Evolutionary conservation across 164 flowering plant genomes (phyloP).

Genomic region (Hamamelis virginiana): DNA sequence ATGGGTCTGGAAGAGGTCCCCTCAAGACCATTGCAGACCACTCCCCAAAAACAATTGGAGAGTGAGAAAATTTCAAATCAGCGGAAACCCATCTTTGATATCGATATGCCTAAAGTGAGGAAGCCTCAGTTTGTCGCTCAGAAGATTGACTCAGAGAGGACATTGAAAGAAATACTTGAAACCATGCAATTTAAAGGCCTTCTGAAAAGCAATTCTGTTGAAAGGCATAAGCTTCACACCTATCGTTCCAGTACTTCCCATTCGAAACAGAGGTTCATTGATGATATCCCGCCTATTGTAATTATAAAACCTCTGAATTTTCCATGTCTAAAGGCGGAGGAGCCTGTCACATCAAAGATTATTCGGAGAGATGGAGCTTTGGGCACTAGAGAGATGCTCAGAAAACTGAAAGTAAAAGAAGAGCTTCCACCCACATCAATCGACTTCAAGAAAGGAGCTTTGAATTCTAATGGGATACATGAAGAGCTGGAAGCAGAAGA

Average conservation of each 20-base stretch:
- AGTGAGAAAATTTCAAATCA: conserved; percentile 19
- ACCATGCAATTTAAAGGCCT: conserved; percentile 55
- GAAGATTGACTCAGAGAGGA: conserved; percentile 33
- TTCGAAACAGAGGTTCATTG: conserved; percentile 16
- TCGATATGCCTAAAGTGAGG: conserved; percentile 49
- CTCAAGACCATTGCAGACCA: conserved; percentile 24
- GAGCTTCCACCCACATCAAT: conserved; percentile 13
- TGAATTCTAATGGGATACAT: conserved; percentile 7
- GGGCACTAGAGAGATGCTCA: conserved; percentile 21
- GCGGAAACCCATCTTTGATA: conserved; percentile 35
- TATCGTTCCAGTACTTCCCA: conserved; percentile 12
- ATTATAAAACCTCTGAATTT: conserved; percentile 59
- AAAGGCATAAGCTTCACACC: conserved; percentile 14
- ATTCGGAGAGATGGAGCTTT: conserved; percentile 22
- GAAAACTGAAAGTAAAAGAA: conserved; percentile 25
- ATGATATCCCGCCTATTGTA: conserved; percentile 68
- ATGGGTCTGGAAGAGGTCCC: conserved; percentile 79
- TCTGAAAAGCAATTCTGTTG: conserved; percentile 27
- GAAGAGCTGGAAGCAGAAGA: conserved; percentile 17
- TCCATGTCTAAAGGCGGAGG: conserved; percentile 20
- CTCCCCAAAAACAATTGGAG: conserved; percentile 18
- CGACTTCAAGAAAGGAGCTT: conserved; percentile 2
- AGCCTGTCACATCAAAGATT: neutral
- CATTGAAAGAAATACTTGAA: conserved; percentile 56
- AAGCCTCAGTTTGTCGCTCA: conserved; percentile 25